A percentile compares a stretch with the other conserved stretches of the same genome.
These are phyloP conservation scores for Kingdonia uniflora DNA, from an alignment of 164 flowering plant species.

Conservation along the genomic window DNA sequence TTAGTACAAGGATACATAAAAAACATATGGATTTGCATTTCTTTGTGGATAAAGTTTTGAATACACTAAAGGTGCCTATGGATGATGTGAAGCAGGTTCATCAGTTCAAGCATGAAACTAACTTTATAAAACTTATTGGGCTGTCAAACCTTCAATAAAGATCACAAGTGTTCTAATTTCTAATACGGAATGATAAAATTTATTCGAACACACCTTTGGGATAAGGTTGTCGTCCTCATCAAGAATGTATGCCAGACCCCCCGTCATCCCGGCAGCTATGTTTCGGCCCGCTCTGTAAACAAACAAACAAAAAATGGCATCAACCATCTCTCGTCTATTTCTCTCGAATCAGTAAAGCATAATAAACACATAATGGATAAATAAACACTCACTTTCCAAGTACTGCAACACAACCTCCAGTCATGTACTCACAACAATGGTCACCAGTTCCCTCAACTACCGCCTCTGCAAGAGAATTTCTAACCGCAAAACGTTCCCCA, in stretches of 20 bases:
- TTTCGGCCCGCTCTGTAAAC: constrained; percentile 83
- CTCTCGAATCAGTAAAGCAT: not conserved
- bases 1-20: not conserved
- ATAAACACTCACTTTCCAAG: constrained; percentile 81
- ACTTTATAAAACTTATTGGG: too few relatives aligned
- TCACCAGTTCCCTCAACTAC: constrained; percentile 98
- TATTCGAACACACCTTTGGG: constrained; percentile 59
- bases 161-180: too few relatives aligned
- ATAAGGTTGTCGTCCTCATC: constrained; percentile 88
- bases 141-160: too few relatives aligned
- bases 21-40: too few relatives aligned
- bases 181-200: not conserved
- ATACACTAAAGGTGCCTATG: too few relatives aligned
- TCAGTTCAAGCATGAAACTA: too few relatives aligned
- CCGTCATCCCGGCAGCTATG: constrained; percentile 99
- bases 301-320: not conserved
- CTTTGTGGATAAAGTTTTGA: too few relatives aligned
- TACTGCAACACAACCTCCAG: constrained; percentile 94
- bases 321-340: not conserved
- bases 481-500: constrained; percentile 96
- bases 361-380: constrained; percentile 1
- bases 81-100: too few relatives aligned
- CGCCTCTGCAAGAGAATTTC: constrained; percentile 94
- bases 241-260: constrained; percentile 91
- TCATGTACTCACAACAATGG: constrained; percentile 98